A percentile compares a stretch with the other conserved stretches of the same genome.
These are phyloP conservation scores for Adansonia gregorii DNA, from an alignment of 441 rosid species.

Conservation along the genomic window DNA sequence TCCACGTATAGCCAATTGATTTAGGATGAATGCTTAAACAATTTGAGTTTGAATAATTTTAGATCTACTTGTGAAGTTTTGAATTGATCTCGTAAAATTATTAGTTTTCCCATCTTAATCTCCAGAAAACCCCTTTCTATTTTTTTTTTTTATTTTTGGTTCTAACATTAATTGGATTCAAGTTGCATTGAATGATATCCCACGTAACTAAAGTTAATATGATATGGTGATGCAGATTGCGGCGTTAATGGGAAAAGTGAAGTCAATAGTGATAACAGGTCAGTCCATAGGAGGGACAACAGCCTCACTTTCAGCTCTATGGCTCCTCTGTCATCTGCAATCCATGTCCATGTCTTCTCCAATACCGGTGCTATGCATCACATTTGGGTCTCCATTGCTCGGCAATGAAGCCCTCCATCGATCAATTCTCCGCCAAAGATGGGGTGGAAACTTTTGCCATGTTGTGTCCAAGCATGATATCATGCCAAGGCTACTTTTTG, in stretches of 20 bases:
- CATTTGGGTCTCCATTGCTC: constrained; percentile 78
- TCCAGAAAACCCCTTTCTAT: too few species aligned
- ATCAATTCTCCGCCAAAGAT: constrained; percentile 54
- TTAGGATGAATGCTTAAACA: too few species aligned
- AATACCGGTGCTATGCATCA: constrained; percentile 58
- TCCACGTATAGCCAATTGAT: too few species aligned
- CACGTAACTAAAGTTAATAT: not conserved
- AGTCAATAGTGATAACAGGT: constrained; percentile 72
- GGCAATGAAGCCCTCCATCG: constrained; percentile 61
- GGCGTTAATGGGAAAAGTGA: constrained; percentile 29
- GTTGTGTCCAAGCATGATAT: constrained; percentile 63
- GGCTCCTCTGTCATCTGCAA: constrained; percentile 62
- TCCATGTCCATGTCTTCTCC: constrained; percentile 26
- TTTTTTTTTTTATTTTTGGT: too few species aligned
- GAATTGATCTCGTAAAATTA: too few species aligned
- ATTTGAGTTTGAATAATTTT: too few species aligned
- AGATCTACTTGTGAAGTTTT: too few species aligned
- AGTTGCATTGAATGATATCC: too few species aligned
- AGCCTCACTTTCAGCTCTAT: constrained; percentile 71
- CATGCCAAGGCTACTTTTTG: constrained; percentile 55
- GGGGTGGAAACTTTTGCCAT: constrained; percentile 72
- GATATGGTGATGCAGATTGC: constrained; percentile 1
- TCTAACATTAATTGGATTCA: too few species aligned
- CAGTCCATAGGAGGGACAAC: constrained; percentile 71
- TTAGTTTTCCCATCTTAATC: too few species aligned